Conservation (phyloP, 768 basidiomycete species). For the Lactarius quietus region DNA sequence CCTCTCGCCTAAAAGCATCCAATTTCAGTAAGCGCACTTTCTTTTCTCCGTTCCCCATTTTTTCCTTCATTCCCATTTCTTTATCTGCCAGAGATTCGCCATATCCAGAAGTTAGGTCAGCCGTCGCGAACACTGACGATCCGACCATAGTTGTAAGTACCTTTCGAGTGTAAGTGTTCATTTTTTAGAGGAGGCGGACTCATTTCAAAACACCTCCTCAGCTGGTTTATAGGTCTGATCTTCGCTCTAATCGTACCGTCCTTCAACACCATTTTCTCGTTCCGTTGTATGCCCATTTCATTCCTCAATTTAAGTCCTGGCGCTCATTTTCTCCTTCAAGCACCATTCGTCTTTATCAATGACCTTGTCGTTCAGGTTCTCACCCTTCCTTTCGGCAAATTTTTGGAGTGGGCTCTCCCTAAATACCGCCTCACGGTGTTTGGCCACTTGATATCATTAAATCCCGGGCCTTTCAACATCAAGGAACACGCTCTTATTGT, state of each 20-base stretch:
- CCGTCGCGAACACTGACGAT: slow-evolving; percentile 78
- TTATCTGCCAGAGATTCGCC: slow-evolving; percentile 67
- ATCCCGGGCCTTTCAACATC: slow-evolving; percentile 83
- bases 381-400: slow-evolving; percentile 69
- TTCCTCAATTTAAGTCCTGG: background rate
- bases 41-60: slow-evolving; percentile 8
- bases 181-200: background rate
- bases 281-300: slow-evolving; percentile 51
- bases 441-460: slow-evolving; percentile 70
- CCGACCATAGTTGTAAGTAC: slow-evolving; percentile 76
- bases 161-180: slow-evolving; percentile 55
- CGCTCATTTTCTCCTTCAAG: slow-evolving; percentile 37
- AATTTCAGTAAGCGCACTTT: slow-evolving; percentile 58
- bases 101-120: slow-evolving; percentile 84
- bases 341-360: slow-evolving; percentile 61
- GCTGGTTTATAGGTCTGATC: slow-evolving; percentile 72
- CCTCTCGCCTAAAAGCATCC: slow-evolving; percentile 42
- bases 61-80: slow-evolving; percentile 2
- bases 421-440: slow-evolving; percentile 61
- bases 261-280: slow-evolving; percentile 59
- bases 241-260: slow-evolving; percentile 54
- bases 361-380: slow-evolving; percentile 70
- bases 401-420: slow-evolving; percentile 63
- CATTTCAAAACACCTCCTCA: slow-evolving; percentile 27
- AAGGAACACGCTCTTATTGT: slow-evolving; percentile 88